These are phyloP conservation scores for Globisporangium viniferum DNA, from an alignment of 352 stramenopile species.

Conservation along the genomic window DNA sequence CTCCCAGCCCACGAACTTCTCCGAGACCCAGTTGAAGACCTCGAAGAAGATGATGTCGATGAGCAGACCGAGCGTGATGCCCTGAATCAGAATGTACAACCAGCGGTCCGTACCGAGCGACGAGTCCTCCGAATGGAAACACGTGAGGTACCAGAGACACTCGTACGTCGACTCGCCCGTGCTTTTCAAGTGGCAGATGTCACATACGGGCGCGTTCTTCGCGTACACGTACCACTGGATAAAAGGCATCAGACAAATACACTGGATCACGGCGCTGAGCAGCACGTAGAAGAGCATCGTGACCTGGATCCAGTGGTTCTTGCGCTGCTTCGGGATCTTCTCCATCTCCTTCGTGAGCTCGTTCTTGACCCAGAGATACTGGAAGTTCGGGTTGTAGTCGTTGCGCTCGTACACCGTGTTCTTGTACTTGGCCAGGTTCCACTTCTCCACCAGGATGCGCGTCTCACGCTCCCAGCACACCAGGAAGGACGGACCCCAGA, in stretches of 20 bases:
- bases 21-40: slow-evolving; percentile 85
- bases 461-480: slow-evolving; percentile 86
- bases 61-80: slow-evolving; percentile 73
- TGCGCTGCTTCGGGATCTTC: slow-evolving; percentile 78
- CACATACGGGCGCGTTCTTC: slow-evolving; percentile 78
- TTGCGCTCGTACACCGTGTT: slow-evolving; percentile 88
- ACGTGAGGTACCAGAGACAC: slow-evolving; percentile 84
- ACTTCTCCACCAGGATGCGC: slow-evolving; percentile 85
- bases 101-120: slow-evolving; percentile 81
- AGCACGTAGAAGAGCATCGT: slow-evolving; percentile 87
- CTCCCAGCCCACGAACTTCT: slow-evolving; percentile 86
- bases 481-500: slow-evolving; percentile 82
- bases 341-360: slow-evolving; percentile 87
- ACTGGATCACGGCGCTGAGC: slow-evolving; percentile 71
- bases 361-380: slow-evolving; percentile 87
- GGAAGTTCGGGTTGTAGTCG: slow-evolving; percentile 81
- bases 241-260: slow-evolving; percentile 79
- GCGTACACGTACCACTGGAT: slow-evolving; percentile 90
- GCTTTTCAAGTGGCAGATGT: slow-evolving; percentile 40
- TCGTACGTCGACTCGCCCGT: slow-evolving; percentile 41
- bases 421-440: slow-evolving; percentile 87
- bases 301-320: slow-evolving; percentile 83
- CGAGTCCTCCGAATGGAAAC: slow-evolving; percentile 70
- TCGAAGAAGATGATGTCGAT: slow-evolving; percentile 91
- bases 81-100: slow-evolving; percentile 88